Evolutionary conservation across 179 eudicot species (phyloP).

Genomic region (Drosera spatulata): DNA sequence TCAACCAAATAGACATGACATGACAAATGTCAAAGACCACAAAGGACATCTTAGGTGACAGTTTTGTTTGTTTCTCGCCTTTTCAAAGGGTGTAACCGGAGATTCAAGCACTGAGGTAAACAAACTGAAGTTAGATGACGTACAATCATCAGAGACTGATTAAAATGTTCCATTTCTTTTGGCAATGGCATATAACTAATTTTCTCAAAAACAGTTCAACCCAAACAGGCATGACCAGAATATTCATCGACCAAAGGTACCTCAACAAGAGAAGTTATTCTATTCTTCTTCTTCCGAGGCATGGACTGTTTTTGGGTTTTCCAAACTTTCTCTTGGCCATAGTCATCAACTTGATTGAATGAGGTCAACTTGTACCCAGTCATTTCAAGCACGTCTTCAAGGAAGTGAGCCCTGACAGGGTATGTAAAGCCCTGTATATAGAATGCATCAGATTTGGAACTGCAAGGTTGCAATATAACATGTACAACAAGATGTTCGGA

Average conservation of each 20-base stretch:
- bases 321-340: slow-evolving; percentile 99
- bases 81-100: too few species aligned
- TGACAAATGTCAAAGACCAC: too few species aligned
- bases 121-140: too few species aligned
- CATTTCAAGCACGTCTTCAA: slow-evolving; percentile 86
- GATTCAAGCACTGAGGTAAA: too few species aligned
- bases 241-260: slow-evolving; percentile 23
- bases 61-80: too few species aligned
- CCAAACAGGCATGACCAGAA: background rate
- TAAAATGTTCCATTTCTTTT: too few species aligned
- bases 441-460: background rate
- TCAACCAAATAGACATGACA: too few species aligned
- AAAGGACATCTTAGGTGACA: too few species aligned
- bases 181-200: too few species aligned
- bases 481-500: background rate
- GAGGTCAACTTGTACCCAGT: slow-evolving; percentile 92
- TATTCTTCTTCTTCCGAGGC: slow-evolving; percentile 87
- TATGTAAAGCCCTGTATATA: slow-evolving; percentile 73
- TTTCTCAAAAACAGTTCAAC: background rate
- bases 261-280: slow-evolving; percentile 91
- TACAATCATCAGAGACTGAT: too few species aligned
- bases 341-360: slow-evolving; percentile 94
- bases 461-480: background rate
- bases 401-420: slow-evolving; percentile 85
- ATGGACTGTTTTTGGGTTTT: slow-evolving; percentile 81